These are phyloP conservation scores for Planoprotostelium fungivorum DNA, from an alignment of 78 protist genomes.

Conservation along the genomic window DNA sequence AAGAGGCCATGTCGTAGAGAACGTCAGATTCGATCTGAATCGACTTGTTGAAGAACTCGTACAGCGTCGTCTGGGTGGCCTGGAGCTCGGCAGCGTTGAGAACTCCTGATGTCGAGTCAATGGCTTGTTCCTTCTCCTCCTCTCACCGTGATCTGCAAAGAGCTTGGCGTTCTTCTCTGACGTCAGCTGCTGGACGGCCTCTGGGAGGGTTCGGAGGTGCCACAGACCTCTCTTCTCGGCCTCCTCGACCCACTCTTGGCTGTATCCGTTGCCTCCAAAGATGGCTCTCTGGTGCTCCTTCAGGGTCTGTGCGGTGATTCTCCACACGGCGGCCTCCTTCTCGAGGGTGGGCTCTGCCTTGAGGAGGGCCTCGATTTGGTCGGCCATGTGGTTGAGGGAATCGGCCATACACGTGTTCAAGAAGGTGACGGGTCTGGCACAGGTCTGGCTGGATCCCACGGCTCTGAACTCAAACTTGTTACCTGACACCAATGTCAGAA, in stretches of 20 bases:
- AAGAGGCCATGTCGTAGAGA: conserved; percentile 56
- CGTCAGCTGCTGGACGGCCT: conserved; percentile 39
- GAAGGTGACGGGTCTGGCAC: conserved; percentile 41
- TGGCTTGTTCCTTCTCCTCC: neutral
- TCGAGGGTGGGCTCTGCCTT: conserved; percentile 1
- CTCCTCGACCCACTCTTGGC: conserved; percentile 63
- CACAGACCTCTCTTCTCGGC: conserved; percentile 71
- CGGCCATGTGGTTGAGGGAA: conserved; percentile 29
- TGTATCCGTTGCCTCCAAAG: conserved; percentile 89
- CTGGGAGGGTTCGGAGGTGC: conserved; percentile 54
- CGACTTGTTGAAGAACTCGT: conserved; percentile 55
- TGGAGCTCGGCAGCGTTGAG: conserved; percentile 44
- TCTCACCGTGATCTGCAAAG: conserved; percentile 19
- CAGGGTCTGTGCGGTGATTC: conserved; percentile 62
- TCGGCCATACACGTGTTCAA: conserved; percentile 69
- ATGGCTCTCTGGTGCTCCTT: conserved; percentile 55
- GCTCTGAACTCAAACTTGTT: conserved; percentile 89
- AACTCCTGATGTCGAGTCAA: conserved; percentile 6
- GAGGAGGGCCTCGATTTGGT: conserved; percentile 20
- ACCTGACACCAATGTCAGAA: too few relatives aligned
- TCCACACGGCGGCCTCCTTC: conserved; percentile 15
- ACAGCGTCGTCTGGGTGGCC: conserved; percentile 44
- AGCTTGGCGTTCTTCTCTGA: conserved; percentile 75
- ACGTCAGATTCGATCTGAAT: conserved; percentile 75
- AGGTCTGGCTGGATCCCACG: conserved; percentile 79